Evolutionary conservation across 805 yeast species (phyloP).

Genomic region (Pichia manshurica): DNA sequence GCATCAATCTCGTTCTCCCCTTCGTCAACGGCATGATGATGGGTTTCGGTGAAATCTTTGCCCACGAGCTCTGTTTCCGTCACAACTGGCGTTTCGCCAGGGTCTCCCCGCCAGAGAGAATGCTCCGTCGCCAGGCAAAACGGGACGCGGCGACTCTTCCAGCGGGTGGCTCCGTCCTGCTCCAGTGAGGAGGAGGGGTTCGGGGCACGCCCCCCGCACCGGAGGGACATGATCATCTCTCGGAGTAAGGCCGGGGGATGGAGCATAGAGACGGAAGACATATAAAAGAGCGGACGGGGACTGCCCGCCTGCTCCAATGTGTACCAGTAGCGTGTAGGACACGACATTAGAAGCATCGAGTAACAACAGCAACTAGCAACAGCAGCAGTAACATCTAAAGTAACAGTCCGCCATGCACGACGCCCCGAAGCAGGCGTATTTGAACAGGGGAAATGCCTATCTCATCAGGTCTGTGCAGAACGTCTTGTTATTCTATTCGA

Average conservation of each 20-base stretch:
- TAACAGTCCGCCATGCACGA: slow-evolving; percentile 1
- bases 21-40: slow-evolving; percentile 91
- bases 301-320: too few species aligned
- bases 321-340: too few species aligned
- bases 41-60: slow-evolving; percentile 92
- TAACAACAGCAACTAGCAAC: too few species aligned
- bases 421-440: background rate
- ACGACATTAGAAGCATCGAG: too few species aligned
- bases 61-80: slow-evolving; percentile 84
- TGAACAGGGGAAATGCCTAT: slow-evolving; percentile 11
- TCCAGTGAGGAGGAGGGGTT: background rate
- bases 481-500: slow-evolving; percentile 17
- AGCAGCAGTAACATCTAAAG: too few species aligned
- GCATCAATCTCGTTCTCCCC: slow-evolving; percentile 77
- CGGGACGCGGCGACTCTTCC: background rate
- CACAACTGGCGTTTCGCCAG: slow-evolving; percentile 72
- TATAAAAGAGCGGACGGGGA: too few species aligned
- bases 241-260: too few species aligned
- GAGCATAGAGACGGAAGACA: too few species aligned
- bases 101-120: slow-evolving; percentile 31
- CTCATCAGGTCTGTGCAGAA: slow-evolving; percentile 9
- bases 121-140: background rate
- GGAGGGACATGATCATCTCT: too few species aligned
- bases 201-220: background rate
- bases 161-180: background rate